These are phyloP conservation scores for Aspergillus hiratsukae DNA, from an alignment of 2,329 filamentous ascomycete species.

Conservation along the genomic window DNA sequence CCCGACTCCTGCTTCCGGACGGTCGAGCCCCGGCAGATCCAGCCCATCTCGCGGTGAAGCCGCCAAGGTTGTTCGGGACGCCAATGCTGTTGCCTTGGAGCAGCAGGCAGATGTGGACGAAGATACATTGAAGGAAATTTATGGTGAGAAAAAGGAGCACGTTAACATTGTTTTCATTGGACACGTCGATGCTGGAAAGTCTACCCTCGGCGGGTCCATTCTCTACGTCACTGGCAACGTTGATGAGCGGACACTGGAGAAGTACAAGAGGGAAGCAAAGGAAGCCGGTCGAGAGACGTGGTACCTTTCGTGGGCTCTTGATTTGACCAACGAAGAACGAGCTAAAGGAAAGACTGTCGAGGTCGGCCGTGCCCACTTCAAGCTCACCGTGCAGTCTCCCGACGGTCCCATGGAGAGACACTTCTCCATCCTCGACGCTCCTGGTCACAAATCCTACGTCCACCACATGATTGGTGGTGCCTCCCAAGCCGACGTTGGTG, in stretches of 20 bases:
- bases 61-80: slow-evolving; percentile 60
- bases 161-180: slow-evolving; percentile 97
- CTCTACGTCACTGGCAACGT: slow-evolving; percentile 96
- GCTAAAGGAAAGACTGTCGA: slow-evolving; percentile 97
- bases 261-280: slow-evolving; percentile 96
- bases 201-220: slow-evolving; percentile 88
- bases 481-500: slow-evolving; percentile 87
- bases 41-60: slow-evolving; percentile 64
- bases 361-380: slow-evolving; percentile 91
- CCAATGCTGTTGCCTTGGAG: slow-evolving; percentile 79
- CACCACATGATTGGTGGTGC: slow-evolving; percentile 97
- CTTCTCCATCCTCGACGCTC: slow-evolving; percentile 95
- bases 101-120: slow-evolving; percentile 77
- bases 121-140: slow-evolving; percentile 86
- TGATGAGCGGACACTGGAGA: slow-evolving; percentile 97
- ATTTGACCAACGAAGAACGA: slow-evolving; percentile 94
- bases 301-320: slow-evolving; percentile 98
- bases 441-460: slow-evolving; percentile 96
- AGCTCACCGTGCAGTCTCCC: slow-evolving; percentile 54
- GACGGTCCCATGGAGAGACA: slow-evolving; percentile 68
- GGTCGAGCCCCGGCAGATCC: slow-evolving; percentile 72
- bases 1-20: slow-evolving; percentile 69
- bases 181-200: slow-evolving; percentile 98
- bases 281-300: slow-evolving; percentile 94
- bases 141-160: slow-evolving; percentile 71